These are phyloP conservation scores for Epichloe typhina DNA, from an alignment of 2,329 filamentous ascomycete species.

Conservation along the genomic window DNA sequence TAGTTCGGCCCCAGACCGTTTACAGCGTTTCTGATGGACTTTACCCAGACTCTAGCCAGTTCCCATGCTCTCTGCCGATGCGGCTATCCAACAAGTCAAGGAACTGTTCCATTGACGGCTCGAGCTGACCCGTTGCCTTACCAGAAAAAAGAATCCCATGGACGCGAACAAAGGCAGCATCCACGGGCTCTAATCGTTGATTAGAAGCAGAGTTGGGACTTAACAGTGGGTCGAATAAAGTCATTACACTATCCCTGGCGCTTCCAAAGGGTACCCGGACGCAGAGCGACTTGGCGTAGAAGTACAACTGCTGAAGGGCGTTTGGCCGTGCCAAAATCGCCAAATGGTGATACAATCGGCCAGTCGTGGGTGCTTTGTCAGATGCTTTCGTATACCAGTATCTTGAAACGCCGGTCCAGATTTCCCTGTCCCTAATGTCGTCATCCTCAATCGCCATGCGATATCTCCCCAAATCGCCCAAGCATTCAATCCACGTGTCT, in stretches of 20 bases:
- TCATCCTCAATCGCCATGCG: constrained; percentile 83
- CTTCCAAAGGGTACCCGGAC: constrained; percentile 53
- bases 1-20: neutral
- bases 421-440: constrained; percentile 59
- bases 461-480: constrained; percentile 76
- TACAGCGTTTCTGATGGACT: constrained; percentile 2
- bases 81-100: constrained; percentile 39
- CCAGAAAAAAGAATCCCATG: constrained; percentile 52
- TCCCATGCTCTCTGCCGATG: constrained; percentile 35
- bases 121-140: constrained; percentile 32
- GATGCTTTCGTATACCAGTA: constrained; percentile 80
- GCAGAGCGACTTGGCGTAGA: constrained; percentile 57
- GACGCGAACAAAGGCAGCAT: constrained; percentile 47
- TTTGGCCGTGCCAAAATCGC: constrained; percentile 65
- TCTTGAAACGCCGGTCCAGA: constrained; percentile 67
- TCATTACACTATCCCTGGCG: constrained; percentile 57
- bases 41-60: constrained; percentile 37
- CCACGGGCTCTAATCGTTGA: constrained; percentile 26
- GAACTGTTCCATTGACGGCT: constrained; percentile 34
- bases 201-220: constrained; percentile 14
- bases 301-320: constrained; percentile 57
- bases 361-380: constrained; percentile 60
- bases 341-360: constrained; percentile 76
- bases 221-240: constrained; percentile 50
- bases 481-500: constrained; percentile 86